These are phyloP conservation scores for Vanderwaltozyma yarrowii DNA, from an alignment of 805 yeast genomes.

Conservation along the genomic window DNA sequence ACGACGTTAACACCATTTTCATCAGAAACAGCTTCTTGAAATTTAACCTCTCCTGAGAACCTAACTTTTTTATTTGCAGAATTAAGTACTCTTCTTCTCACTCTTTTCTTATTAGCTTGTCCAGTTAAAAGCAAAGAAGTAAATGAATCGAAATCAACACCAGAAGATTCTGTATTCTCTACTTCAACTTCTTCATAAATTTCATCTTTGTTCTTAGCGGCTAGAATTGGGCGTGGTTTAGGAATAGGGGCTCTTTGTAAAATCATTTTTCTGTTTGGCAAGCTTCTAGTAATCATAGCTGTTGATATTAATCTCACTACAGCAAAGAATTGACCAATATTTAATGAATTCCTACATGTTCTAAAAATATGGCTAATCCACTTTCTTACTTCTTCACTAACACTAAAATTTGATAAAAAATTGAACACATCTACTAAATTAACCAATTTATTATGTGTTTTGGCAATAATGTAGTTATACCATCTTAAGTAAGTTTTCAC, in stretches of 20 bases:
- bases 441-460: constrained; percentile 58
- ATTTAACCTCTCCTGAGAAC: constrained; percentile 55
- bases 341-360: constrained; percentile 46
- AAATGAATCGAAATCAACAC: constrained; percentile 75
- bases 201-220: constrained; percentile 46
- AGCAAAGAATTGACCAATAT: constrained; percentile 88
- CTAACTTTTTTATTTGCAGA: constrained; percentile 48
- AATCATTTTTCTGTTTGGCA: constrained; percentile 47
- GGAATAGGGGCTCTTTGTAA: constrained; percentile 55
- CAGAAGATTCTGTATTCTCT: constrained; percentile 13
- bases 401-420: constrained; percentile 67
- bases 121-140: constrained; percentile 80
- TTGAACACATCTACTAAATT: constrained; percentile 66
- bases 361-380: constrained; percentile 43
- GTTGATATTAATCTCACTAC: constrained; percentile 72
- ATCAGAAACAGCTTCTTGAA: constrained; percentile 21
- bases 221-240: constrained; percentile 66
- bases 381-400: constrained; percentile 41
- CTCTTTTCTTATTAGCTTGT: constrained; percentile 42
- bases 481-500: constrained; percentile 80
- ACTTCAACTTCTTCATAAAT: constrained; percentile 32
- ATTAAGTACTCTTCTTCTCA: constrained; percentile 29
- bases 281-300: constrained; percentile 38
- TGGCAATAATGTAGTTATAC: constrained; percentile 76
- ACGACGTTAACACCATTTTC: constrained; percentile 2